These are phyloP conservation scores for Neolentinus lepideus DNA, from an alignment of 1,284 basidiomycete genomes.

Conservation along the genomic window DNA sequence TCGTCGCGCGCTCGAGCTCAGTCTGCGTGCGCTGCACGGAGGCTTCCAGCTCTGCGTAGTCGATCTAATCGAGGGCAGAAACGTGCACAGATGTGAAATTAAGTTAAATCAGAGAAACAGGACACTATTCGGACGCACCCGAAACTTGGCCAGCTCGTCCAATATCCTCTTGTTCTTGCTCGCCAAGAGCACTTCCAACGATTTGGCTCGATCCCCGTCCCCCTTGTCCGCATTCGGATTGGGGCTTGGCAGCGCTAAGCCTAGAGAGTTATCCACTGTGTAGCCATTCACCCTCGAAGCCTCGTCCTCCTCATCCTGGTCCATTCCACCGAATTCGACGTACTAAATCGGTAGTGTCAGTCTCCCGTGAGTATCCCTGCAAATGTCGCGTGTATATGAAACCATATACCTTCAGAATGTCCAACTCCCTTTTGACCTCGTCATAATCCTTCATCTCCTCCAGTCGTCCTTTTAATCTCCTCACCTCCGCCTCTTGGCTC, in stretches of 20 bases:
- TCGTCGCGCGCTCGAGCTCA: constrained; percentile 49
- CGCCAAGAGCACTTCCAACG: constrained; percentile 86
- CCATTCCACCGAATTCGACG: constrained; percentile 87
- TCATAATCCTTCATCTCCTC: constrained; percentile 83
- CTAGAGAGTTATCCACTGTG: background rate
- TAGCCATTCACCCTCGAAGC: constrained; percentile 24
- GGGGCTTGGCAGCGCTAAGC: constrained; percentile 29
- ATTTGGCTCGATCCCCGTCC: constrained; percentile 68
- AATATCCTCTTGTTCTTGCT: constrained; percentile 93
- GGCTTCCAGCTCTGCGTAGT: constrained; percentile 74
- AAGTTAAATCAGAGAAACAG: too few relatives aligned
- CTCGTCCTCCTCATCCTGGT: constrained; percentile 66
- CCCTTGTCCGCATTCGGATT: constrained; percentile 84
- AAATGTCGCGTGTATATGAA: background rate
- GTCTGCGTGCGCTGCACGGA: constrained; percentile 54
- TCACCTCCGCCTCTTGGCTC: constrained; percentile 52
- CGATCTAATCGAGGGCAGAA: constrained; percentile 42
- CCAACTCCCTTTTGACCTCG: constrained; percentile 92
- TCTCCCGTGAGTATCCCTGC: background rate
- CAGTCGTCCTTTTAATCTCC: constrained; percentile 59
- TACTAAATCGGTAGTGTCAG: constrained; percentile 47
- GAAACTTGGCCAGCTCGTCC: constrained; percentile 88
- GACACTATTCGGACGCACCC: constrained; percentile 44
- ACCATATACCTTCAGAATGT: constrained; percentile 85
- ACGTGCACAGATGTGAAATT: too few relatives aligned